Conservation (phyloP, 768 basidiomycete species). For the Trametes cubensis region DNA sequence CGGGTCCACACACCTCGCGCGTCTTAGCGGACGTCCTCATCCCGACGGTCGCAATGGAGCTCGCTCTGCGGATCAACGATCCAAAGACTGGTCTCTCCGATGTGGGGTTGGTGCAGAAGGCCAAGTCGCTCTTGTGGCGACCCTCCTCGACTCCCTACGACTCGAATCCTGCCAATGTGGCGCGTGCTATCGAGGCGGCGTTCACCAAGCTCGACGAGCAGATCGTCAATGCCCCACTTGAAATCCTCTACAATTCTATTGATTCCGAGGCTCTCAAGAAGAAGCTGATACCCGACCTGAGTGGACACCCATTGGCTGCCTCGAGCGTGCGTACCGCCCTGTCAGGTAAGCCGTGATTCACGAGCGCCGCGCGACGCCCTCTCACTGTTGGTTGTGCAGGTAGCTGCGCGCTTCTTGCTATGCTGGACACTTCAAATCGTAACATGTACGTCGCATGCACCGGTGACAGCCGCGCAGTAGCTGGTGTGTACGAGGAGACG, state of each 20-base stretch:
- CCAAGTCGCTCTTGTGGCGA: slow-evolving; percentile 46
- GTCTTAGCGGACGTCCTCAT: slow-evolving; percentile 84
- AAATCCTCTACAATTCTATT: slow-evolving; percentile 62
- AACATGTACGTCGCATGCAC: slow-evolving; percentile 90
- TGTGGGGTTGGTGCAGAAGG: slow-evolving; percentile 35
- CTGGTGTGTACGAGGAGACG: slow-evolving; percentile 83
- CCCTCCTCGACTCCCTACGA: slow-evolving; percentile 39
- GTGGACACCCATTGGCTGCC: slow-evolving; percentile 68
- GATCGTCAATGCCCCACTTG: slow-evolving; percentile 76
- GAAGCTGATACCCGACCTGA: slow-evolving; percentile 63
- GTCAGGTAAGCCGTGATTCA: slow-evolving; percentile 50
- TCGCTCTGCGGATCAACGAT: slow-evolving; percentile 55
- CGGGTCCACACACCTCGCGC: slow-evolving; percentile 80
- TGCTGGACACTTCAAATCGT: slow-evolving; percentile 81
- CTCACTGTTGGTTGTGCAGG: slow-evolving; percentile 46
- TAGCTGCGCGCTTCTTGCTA: slow-evolving; percentile 86
- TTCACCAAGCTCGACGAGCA: slow-evolving; percentile 87
- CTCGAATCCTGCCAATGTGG: slow-evolving; percentile 55
- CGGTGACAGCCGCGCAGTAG: slow-evolving; percentile 94
- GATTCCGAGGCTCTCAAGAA: slow-evolving; percentile 51
- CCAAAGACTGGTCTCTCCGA: slow-evolving; percentile 35
- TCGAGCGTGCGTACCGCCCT: slow-evolving; percentile 82
- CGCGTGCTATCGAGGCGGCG: slow-evolving; percentile 71
- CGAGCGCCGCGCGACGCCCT: neutral
- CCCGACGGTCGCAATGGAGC: slow-evolving; percentile 78